Conservation (phyloP, 2,329 filamentous ascomycete species). For the Macrophomina tecta region DNA sequence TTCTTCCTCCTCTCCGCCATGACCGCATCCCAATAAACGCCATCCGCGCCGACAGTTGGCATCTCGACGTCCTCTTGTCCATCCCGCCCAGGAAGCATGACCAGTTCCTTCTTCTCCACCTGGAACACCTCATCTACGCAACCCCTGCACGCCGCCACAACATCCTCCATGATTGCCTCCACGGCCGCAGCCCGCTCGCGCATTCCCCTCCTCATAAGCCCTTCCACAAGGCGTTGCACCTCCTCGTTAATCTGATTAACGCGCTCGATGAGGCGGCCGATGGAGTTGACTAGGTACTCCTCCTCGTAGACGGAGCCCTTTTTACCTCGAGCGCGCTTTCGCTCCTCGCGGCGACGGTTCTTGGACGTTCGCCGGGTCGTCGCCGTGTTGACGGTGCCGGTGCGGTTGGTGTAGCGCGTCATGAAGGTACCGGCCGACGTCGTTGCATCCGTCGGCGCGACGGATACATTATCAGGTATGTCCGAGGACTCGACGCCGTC, state of each 20-base stretch:
- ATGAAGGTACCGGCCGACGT: constrained; percentile 84
- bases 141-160: constrained; percentile 70
- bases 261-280: constrained; percentile 81
- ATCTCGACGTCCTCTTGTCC: constrained; percentile 29
- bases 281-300: constrained; percentile 91
- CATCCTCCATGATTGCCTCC: constrained; percentile 74
- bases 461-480: constrained; percentile 88
- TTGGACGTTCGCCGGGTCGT: constrained; percentile 82
- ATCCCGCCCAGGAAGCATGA: constrained; percentile 11
- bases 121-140: constrained; percentile 76
- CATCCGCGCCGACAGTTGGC: constrained; percentile 39
- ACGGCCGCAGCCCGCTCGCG: constrained; percentile 82
- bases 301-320: constrained; percentile 98
- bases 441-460: constrained; percentile 83
- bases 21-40: constrained; percentile 46
- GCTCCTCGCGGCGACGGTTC: constrained; percentile 87
- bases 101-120: constrained; percentile 31
- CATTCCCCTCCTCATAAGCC: constrained; percentile 81
- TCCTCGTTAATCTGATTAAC: constrained; percentile 77
- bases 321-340: constrained; percentile 91
- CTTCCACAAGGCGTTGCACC: constrained; percentile 75
- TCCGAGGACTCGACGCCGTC: constrained; percentile 71
- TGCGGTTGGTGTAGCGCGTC: constrained; percentile 84
- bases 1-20: constrained; percentile 34
- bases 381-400: constrained; percentile 73